These are phyloP conservation scores for Talaromyces sp. DNA, from an alignment of 2,329 filamentous ascomycete species.

Conservation along the genomic window DNA sequence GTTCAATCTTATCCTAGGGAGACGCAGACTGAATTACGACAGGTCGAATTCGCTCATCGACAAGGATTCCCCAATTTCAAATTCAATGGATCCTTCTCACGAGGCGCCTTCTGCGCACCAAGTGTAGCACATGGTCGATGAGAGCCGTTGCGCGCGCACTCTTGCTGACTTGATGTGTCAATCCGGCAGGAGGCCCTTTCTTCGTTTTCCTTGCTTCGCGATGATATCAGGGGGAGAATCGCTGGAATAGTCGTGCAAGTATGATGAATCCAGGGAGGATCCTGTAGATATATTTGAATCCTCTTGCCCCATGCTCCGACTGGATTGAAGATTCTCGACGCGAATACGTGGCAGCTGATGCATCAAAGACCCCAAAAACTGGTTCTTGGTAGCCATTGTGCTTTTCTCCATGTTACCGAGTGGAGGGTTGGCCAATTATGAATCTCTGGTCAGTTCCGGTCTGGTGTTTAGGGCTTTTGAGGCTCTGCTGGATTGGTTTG, in stretches of 20 bases:
- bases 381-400: no score
- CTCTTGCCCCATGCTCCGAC: no score
- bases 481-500: no score
- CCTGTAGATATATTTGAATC: background rate
- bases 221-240: background rate
- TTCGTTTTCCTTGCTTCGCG: background rate
- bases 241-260: background rate
- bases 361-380: no score
- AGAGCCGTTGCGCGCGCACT: background rate
- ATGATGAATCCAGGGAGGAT: background rate
- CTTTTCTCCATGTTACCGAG: no score
- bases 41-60: background rate
- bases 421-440: no score
- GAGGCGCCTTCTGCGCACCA: background rate
- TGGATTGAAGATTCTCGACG: no score
- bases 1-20: no score
- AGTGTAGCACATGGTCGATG: background rate
- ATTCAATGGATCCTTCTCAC: background rate
- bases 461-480: no score
- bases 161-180: background rate
- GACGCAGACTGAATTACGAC: no score
- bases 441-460: no score
- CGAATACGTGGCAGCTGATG: no score
- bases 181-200: background rate
- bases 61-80: background rate